Evolutionary conservation across 371 early-diverging fungal genomes (phyloP).

Genomic region (Umbelopsis sp.): DNA sequence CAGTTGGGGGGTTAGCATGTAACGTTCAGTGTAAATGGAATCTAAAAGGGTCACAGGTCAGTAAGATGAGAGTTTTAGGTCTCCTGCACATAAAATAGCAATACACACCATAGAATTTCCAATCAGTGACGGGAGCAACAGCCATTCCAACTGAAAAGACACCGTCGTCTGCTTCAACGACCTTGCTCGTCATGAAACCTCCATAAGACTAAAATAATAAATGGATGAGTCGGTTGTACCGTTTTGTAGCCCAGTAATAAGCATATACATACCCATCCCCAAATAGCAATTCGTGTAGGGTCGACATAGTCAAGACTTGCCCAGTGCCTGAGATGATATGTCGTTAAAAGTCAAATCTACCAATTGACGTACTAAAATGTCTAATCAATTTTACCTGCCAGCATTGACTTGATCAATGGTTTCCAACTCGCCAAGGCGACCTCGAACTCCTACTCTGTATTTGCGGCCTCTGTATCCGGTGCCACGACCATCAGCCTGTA

Average conservation of each 20-base stretch:
- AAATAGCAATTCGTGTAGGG: constrained; percentile 81
- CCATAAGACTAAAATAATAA: constrained; percentile 78
- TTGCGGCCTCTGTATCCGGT: constrained; percentile 87
- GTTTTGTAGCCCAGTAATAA: constrained; percentile 1
- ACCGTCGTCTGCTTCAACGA: constrained; percentile 83
- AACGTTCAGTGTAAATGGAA: constrained; percentile 95
- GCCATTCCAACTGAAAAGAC: constrained; percentile 87
- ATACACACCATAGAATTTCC: constrained; percentile 74
- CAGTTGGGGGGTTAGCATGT: constrained; percentile 85
- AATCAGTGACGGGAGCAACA: constrained; percentile 97
- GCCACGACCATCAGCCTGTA: constrained; percentile 85
- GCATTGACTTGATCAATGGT: constrained; percentile 86
- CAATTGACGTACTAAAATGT: not conserved
- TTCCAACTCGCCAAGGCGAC: constrained; percentile 83
- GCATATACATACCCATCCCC: constrained; percentile 82
- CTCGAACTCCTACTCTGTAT: constrained; percentile 78
- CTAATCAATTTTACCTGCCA: constrained; percentile 49
- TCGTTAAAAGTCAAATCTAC: not conserved
- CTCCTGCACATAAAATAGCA: not conserved
- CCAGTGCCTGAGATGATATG: constrained; percentile 48
- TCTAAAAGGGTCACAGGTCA: constrained; percentile 47
- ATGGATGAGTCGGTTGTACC: not conserved
- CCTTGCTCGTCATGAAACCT: constrained; percentile 87
- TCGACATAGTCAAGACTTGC: constrained; percentile 76
- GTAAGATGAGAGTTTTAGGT: not conserved